Evolutionary conservation across 2,329 filamentous ascomycete species (phyloP), one percentile per base, ranked within the genome.

Genomic region (Colletotrichum zoysiae): DNA sequence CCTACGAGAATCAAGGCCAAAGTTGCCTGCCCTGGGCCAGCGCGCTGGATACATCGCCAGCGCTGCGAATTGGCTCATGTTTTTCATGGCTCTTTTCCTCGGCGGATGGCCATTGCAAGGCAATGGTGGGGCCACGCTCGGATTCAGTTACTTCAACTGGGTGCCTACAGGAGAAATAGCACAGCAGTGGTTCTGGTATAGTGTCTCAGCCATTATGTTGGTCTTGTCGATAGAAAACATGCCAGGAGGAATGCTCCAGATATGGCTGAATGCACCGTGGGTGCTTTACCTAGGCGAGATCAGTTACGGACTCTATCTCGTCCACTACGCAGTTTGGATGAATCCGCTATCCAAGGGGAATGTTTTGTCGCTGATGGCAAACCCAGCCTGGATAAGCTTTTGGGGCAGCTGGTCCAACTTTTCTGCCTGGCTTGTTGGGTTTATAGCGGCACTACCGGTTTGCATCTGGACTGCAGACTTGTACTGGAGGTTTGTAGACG

Each of bases 241-340:
- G 26, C 1, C 50, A 2, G 50, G 26, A 20, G 50, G 50, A 3
- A 11, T 9, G 16, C 50, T 53, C 6, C 23, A 60, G 42, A 48
- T 18, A 2, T 46, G 1, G 11, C 44, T 60, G 2, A 60, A 46
- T n/a, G 26, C 26, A 18, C 18, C 26, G 5, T 20, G 42, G 5
- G 26, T 60, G 1, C 42, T 46, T 6, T 60, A 60, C 18, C 58
- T 60, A 14, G 58, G 58, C 23, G 40, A 46, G 26, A 60, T 60
- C 12, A 46, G 40, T 20, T 60, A 35, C 26, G 58, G 18, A 2
- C 42, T 60, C 26, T 60, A 60, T 20, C 58, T 60, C 16, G 26
- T 60, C 12, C 42, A 60, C 42, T 60, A 42, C 5, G 18, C 46
- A 18, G 23, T 60, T n/a, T 33, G 26, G 16, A 44, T 60, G 2